phyloP scores from a whole-genome alignment of 2,329 filamentous ascomycete species.

The Aspergillus japonicus region DNA sequence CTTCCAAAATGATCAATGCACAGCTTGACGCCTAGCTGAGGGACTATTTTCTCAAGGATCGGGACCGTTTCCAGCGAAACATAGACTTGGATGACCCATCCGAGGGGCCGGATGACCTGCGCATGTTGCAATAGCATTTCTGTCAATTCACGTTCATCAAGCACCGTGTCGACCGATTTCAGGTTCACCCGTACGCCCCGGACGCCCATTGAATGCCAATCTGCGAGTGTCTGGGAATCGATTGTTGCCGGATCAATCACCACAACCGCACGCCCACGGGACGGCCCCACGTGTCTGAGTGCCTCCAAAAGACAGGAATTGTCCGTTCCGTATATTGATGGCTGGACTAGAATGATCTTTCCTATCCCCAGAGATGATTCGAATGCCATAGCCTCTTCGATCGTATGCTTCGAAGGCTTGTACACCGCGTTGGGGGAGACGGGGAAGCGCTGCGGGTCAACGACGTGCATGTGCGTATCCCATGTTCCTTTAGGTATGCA shows the following conservation, averaged over 20 bases:
- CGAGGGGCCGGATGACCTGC: slow-evolving; percentile 48
- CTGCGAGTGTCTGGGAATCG: slow-evolving; percentile 40
- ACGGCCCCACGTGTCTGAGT: slow-evolving; percentile 50
- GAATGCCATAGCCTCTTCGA: slow-evolving; percentile 54
- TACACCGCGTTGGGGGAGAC: slow-evolving; percentile 53
- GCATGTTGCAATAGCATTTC: slow-evolving; percentile 50
- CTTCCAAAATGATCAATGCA: slow-evolving; percentile 62
- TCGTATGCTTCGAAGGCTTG: slow-evolving; percentile 49
- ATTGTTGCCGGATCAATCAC: slow-evolving; percentile 52
- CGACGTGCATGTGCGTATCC: slow-evolving; percentile 65
- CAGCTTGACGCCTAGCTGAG: slow-evolving; percentile 51
- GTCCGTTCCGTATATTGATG: slow-evolving; percentile 61
- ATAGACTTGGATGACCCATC: slow-evolving; percentile 61
- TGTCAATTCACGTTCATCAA: slow-evolving; percentile 44
- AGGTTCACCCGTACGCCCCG: slow-evolving; percentile 61
- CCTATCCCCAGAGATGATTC: slow-evolving; percentile 52
- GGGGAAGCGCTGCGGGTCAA: slow-evolving; percentile 54
- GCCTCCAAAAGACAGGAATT: slow-evolving; percentile 60
- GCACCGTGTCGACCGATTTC: slow-evolving; percentile 50
- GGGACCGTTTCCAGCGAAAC: slow-evolving; percentile 53
- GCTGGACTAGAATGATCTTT: slow-evolving; percentile 61
- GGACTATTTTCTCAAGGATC: slow-evolving; percentile 51
- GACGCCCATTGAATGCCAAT: slow-evolving; percentile 59
- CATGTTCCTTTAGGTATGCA: slow-evolving; percentile 46
- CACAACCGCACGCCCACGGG: slow-evolving; percentile 56